A percentile compares a stretch with the other conserved stretches of the same genome.
Evolutionary conservation across 495 filamentous ascomycete species (phyloP).

Genomic region (Talaromyces trachyspermus): DNA sequence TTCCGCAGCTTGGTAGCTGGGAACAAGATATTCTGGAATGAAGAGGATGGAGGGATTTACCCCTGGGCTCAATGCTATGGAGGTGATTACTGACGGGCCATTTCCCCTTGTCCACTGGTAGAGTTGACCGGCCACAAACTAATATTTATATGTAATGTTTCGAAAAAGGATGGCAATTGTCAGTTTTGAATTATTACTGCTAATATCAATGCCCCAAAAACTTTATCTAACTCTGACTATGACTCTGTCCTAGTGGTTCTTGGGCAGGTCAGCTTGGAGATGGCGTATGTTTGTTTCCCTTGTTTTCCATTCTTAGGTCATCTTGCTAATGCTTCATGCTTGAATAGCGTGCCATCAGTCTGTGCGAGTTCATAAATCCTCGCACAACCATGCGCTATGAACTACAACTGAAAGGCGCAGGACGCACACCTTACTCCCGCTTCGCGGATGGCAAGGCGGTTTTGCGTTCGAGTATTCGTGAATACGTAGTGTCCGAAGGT

Average conservation of each 20-base stretch:
- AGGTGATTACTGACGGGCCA: conserved; percentile 46
- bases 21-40: conserved; percentile 59
- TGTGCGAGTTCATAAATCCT: conserved; percentile 85
- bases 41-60: conserved; percentile 65
- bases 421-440: conserved; percentile 85
- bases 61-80: conserved; percentile 99
- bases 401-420: conserved; percentile 89
- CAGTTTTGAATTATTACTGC: conserved; percentile 2
- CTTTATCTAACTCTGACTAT: conserved; percentile 11
- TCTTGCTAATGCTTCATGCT: too few species aligned
- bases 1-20: conserved; percentile 73
- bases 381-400: conserved; percentile 68
- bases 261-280: conserved; percentile 98
- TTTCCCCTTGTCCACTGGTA: too few species aligned
- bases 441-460: conserved; percentile 98
- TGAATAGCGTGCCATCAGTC: conserved; percentile 68
- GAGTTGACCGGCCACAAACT: too few species aligned
- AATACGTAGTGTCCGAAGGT: conserved; percentile 86
- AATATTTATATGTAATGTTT: too few species aligned
- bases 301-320: too few species aligned
- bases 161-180: conserved; percentile 55
- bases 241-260: conserved; percentile 43
- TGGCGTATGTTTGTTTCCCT: conserved; percentile 39
- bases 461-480: conserved; percentile 79
- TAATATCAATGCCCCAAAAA: conserved; percentile 1